phyloP scores from a whole-genome alignment of 805 yeast genomes.

The Debaryomyces maramus region DNA sequence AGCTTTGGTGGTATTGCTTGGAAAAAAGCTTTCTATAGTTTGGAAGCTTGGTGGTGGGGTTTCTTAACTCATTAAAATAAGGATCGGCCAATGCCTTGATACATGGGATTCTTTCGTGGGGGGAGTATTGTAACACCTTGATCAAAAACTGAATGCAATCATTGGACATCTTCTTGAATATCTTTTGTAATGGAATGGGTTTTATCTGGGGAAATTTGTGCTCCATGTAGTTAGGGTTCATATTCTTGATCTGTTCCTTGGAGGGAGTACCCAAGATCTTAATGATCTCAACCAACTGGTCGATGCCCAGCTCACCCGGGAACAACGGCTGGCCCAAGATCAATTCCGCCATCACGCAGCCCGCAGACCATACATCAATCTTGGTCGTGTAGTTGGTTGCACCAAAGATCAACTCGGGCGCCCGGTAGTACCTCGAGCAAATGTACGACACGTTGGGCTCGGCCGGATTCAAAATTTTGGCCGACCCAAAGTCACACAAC shows the following conservation, averaged over 20 bases:
- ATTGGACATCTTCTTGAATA: slow-evolving; percentile 57
- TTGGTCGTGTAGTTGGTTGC: slow-evolving; percentile 95
- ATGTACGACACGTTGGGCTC: slow-evolving; percentile 97
- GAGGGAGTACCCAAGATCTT: slow-evolving; percentile 95
- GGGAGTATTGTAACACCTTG: slow-evolving; percentile 65
- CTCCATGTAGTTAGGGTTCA: slow-evolving; percentile 97
- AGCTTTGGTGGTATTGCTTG: slow-evolving; percentile 34
- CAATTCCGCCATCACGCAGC: slow-evolving; percentile 97
- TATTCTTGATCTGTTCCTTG: slow-evolving; percentile 83
- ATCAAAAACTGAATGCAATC: slow-evolving; percentile 59
- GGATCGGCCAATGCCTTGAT: slow-evolving; percentile 50
- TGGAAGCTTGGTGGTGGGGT: slow-evolving; percentile 37
- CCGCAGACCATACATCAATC: slow-evolving; percentile 96
- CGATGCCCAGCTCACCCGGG: slow-evolving; percentile 98
- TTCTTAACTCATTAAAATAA: slow-evolving; percentile 57
- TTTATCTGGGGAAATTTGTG: slow-evolving; percentile 90
- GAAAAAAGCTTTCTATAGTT: slow-evolving; percentile 44
- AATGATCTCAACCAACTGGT: slow-evolving; percentile 94
- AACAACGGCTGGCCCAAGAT: slow-evolving; percentile 93
- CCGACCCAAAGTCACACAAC: slow-evolving; percentile 95
- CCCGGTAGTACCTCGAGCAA: slow-evolving; percentile 94
- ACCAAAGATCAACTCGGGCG: slow-evolving; percentile 97
- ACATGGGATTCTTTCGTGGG: slow-evolving; percentile 62
- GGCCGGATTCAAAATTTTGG: slow-evolving; percentile 81
- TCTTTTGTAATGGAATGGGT: slow-evolving; percentile 69